These are phyloP conservation scores for Rosa lucieae DNA, from an alignment of 306 rosid genomes.

Conservation along the genomic window DNA sequence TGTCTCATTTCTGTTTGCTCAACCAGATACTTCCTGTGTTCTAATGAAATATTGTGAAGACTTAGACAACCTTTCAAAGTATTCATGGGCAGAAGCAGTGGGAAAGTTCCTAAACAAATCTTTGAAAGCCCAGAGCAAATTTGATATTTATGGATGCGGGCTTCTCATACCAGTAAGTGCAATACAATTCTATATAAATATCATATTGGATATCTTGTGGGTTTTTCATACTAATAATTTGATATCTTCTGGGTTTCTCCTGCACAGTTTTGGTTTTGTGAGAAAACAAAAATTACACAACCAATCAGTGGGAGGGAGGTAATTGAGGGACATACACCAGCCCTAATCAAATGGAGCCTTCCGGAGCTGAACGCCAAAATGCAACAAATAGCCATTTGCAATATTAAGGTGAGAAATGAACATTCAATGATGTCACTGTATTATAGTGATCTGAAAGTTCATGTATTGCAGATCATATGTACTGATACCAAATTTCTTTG, in stretches of 20 bases:
- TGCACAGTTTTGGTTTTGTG: not conserved
- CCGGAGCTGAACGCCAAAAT: not conserved
- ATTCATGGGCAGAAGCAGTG: constrained; percentile 8
- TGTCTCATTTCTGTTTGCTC: not conserved
- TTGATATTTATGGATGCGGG: not conserved
- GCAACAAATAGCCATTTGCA: not conserved
- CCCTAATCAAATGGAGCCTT: not conserved
- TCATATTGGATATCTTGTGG: not conserved
- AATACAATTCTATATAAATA: not conserved
- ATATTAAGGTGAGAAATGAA: not conserved
- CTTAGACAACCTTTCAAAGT: not conserved
- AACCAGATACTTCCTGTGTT: not conserved
- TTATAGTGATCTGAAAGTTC: not conserved
- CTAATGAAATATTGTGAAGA: not conserved
- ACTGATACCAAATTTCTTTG: not conserved
- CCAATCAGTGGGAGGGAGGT: constrained; percentile 2
- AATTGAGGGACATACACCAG: not conserved
- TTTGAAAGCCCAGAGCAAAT: not conserved
- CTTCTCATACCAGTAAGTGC: not conserved
- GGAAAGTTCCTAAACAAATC: not conserved
- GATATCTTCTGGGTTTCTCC: not conserved
- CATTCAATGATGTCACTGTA: not conserved
- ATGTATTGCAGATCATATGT: not conserved
- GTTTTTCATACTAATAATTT: not conserved
- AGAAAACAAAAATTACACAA: not conserved